Evolutionary conservation across 163 green algal species (phyloP), one percentile per base, ranked within the genome.

Genomic region (Scenedesmus sp.): DNA sequence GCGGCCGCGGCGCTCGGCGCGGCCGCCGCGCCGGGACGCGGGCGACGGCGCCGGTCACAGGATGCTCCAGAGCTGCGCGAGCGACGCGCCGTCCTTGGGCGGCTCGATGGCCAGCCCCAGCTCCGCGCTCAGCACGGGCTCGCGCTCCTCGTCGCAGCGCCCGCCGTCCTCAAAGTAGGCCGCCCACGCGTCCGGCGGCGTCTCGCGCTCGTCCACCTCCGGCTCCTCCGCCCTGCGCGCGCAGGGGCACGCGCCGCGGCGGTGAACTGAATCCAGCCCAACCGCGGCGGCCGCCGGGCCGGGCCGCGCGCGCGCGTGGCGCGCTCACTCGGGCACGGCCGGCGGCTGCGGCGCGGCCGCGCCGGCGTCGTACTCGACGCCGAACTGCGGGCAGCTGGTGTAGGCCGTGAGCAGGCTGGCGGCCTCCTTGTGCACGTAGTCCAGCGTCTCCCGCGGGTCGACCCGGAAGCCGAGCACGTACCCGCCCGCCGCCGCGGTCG

Each of bases 381-480:
- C 89, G 83, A 92, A 91, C 2, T 91, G 73, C 10, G 89, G 89
- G 56, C 83, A 70, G 28, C 65, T 63, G 54, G 47, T 67, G 75
- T 83, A 87, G n/a, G 86, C 84, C 86, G 87, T 74, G 64, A 64
- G 10, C 48, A 95, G 64, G 31, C 75, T 83, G 56, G 63, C 83
- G 45, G 94, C 86, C 80, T 95, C 89, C 72, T 91, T 91, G 84
- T 81, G 87, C 13, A 94, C 80, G 56, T 93, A 89, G 39, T 92
- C 79, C 80, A 95, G 60, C 1, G 84, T 89, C 75, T 93, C 89
- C 70, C 87, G 75, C 14, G 81, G 73, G 64, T 88, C 84, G 6
- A 85, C 56, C 51, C 78, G 85, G 87, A 95, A 95, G 28, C 89
- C 89, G 51, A 94, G 81, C n/a, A 93, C 75, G 83, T 94, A 95